Percentiles rank a stretch among this genome's conserved stretches.
phyloP scores from a whole-genome alignment of 257 asterid genomes.

The Solanum sparsipilum region DNA sequence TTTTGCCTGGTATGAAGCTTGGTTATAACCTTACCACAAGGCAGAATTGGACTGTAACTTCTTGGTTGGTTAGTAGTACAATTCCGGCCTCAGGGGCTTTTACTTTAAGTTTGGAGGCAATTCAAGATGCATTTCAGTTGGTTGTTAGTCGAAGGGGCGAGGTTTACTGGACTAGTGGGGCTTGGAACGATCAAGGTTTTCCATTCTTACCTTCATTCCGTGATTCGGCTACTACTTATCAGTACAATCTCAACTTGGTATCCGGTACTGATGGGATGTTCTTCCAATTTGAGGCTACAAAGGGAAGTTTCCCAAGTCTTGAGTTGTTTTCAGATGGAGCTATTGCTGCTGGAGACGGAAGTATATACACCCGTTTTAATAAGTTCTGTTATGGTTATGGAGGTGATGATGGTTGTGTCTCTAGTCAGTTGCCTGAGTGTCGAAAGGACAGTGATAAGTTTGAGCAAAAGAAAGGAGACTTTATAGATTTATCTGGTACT shows the following conservation, averaged over 20 bases:
- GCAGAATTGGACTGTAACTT: conserved; percentile 28
- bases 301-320: neutral
- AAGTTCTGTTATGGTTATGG: neutral
- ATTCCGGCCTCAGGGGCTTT: conserved; percentile 14
- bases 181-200: neutral
- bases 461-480: neutral
- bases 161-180: neutral
- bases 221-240: neutral
- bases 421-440: conserved; percentile 8
- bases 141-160: neutral
- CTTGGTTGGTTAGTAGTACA: conserved; percentile 21
- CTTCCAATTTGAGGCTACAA: neutral
- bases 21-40: conserved; percentile 28
- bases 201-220: neutral
- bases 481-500: neutral
- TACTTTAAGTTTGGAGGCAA: neutral
- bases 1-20: conserved; percentile 51
- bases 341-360: neutral
- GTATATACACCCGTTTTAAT: neutral
- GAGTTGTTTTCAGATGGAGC: neutral
- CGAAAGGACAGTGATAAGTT: neutral
- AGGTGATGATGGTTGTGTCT: conserved; percentile 8
- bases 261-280: neutral
- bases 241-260: neutral
- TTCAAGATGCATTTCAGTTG: neutral